Evolutionary conservation across 164 flowering plant genomes (phyloP).

Genomic region (Akebia trifoliata): DNA sequence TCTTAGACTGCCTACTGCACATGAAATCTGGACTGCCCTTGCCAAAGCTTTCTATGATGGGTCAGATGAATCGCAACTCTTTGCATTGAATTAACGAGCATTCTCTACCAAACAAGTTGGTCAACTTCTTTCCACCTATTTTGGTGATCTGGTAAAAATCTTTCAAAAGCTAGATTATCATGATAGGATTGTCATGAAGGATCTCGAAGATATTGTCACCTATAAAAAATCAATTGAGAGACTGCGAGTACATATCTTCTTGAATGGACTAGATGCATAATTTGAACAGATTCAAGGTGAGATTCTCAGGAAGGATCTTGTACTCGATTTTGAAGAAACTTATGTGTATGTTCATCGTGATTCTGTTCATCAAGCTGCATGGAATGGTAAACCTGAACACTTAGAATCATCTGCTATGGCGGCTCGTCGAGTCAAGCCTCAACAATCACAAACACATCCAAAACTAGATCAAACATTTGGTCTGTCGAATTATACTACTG

Average conservation of each 20-base stretch:
- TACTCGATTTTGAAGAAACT: neutral
- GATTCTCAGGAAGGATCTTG: neutral
- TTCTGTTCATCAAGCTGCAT: no score
- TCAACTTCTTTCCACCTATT: neutral
- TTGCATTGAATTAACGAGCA: neutral
- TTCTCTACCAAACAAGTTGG: neutral
- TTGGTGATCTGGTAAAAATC: no score
- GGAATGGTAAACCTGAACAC: neutral
- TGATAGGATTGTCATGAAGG: constrained; percentile 2
- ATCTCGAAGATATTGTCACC: neutral
- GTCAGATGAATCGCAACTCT: neutral
- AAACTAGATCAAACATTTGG: neutral
- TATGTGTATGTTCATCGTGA: neutral
- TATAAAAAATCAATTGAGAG: neutral
- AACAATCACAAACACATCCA: neutral
- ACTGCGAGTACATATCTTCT: neutral
- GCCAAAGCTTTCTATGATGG: constrained; percentile 9
- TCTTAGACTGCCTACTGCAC: neutral
- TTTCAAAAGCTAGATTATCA: constrained; percentile 5
- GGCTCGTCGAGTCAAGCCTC: constrained; percentile 1
- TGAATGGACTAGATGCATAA: neutral
- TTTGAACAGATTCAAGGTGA: constrained; percentile 5
- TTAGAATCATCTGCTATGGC: neutral
- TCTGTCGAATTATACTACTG: no score
- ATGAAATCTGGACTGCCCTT: constrained; percentile 3